Evolutionary conservation across 768 basidiomycete genomes (phyloP).

Genomic region (Mycena capillaripes): DNA sequence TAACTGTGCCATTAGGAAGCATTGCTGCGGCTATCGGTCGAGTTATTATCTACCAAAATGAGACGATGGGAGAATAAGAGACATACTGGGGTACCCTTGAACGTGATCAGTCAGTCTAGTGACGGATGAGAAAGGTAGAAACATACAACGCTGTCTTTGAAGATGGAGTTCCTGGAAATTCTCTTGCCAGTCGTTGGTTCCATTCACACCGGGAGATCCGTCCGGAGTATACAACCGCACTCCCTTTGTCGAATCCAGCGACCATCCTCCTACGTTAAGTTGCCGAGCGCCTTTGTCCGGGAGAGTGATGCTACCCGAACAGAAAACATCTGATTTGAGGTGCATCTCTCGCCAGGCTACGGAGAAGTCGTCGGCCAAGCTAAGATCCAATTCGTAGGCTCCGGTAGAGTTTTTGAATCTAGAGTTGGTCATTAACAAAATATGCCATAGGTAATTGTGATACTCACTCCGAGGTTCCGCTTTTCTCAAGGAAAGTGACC

Average conservation of each 20-base stretch:
- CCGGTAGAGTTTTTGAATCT: slow-evolving; percentile 77
- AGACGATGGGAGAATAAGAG: too few species aligned
- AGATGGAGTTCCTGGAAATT: slow-evolving; percentile 68
- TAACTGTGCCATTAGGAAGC: slow-evolving; percentile 78
- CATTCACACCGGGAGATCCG: slow-evolving; percentile 76
- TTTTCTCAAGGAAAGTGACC: slow-evolving; percentile 84
- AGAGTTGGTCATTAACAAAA: not conserved
- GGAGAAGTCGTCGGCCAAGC: slow-evolving; percentile 61
- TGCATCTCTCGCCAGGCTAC: slow-evolving; percentile 85
- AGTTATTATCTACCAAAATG: not conserved
- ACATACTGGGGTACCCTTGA: too few species aligned
- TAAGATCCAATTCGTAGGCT: slow-evolving; percentile 83
- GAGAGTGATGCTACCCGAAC: slow-evolving; percentile 78
- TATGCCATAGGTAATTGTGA: not conserved
- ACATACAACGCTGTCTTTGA: slow-evolving; percentile 60
- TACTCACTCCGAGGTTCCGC: slow-evolving; percentile 68
- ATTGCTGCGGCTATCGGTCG: slow-evolving; percentile 67
- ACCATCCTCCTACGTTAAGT: slow-evolving; percentile 81
- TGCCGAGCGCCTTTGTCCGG: slow-evolving; percentile 80
- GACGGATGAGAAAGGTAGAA: too few species aligned
- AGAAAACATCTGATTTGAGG: slow-evolving; percentile 84
- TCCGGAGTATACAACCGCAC: slow-evolving; percentile 81
- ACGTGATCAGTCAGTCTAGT: too few species aligned
- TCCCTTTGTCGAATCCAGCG: slow-evolving; percentile 79
- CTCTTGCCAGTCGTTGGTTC: slow-evolving; percentile 87